These are phyloP conservation scores for Phaseolus lunatus DNA, from an alignment of 306 rosid genomes.

Conservation along the genomic window DNA sequence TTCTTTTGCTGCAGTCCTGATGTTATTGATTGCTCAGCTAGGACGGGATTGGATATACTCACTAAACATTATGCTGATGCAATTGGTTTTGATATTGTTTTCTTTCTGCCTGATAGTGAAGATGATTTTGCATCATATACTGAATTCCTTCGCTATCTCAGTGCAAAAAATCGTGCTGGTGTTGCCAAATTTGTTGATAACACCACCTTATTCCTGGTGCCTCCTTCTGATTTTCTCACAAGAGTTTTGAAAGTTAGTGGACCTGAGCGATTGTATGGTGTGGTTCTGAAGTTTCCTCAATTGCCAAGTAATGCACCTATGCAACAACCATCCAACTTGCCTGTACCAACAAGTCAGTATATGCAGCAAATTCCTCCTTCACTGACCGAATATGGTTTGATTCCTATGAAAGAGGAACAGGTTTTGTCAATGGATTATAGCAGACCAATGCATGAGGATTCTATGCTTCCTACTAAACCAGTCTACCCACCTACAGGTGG, in stretches of 20 bases:
- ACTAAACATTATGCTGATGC: constrained; percentile 93
- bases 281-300: constrained; percentile 91
- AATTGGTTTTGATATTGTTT: constrained; percentile 85
- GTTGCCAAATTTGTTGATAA: constrained; percentile 94
- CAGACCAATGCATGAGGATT: constrained; percentile 69
- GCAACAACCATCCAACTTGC: constrained; percentile 63
- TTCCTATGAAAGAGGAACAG: constrained; percentile 70
- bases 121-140: constrained; percentile 99
- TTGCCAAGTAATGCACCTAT: constrained; percentile 56
- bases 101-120: constrained; percentile 97
- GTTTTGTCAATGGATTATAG: constrained; percentile 65
- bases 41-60: constrained; percentile 96
- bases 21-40: constrained; percentile 94
- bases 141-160: constrained; percentile 89
- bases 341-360: constrained; percentile 69
- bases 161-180: constrained; percentile 96
- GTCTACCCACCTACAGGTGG: constrained; percentile 60
- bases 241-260: constrained; percentile 86
- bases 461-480: constrained; percentile 65
- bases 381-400: constrained; percentile 63
- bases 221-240: constrained; percentile 94
- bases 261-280: constrained; percentile 97
- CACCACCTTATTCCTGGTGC: constrained; percentile 92
- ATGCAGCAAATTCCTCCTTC: constrained; percentile 67
- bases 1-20: constrained; percentile 82